Base-by-base conservation (phyloP, 495 filamentous ascomycete genomes). In the Aspergillus olivimuriae region DNA sequence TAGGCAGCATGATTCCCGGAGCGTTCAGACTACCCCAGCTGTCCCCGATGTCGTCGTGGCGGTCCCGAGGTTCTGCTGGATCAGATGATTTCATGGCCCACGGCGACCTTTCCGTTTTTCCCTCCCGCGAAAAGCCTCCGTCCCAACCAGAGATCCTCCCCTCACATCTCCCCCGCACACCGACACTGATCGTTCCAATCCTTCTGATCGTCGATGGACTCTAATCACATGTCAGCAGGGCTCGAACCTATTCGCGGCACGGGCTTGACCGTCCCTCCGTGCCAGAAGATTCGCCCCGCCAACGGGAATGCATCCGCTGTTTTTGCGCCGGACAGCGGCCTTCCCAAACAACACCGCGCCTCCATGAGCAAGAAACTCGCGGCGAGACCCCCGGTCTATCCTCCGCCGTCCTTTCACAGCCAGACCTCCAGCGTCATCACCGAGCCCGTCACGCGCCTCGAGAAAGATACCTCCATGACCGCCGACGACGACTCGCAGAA, bases 401-500 rank as follows among this genome's bases (percentile, higher is more conserved):
- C 56, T 23, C 41, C 41, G 53, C 51, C 63, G 37, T 61, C 65
- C 21, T 17, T 65, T 33, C 56, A 43, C 39, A 59, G 44, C 39
- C 60, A 62, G n/a, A 49, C 39, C n/a, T 60, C 63, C 32, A 58
- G 51, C 45, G 34, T 34, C 37, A 55, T 42, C 15, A 51, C 32
- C 18, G 63, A 65, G 32, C 36, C 50, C 1, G 43, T 44, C 21
- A 37, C 44, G 2, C 44, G 46, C 8, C 59, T 64, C 18, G 62
- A 63, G 0, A 53, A 52, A 10, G 67, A 65, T 12, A 46, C 51
- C 7, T 39, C 35, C 11, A 20, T 48, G 35, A 35, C 39, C 22
- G 35, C 51, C 16, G 62, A 66, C 10, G 60, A 66, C 16, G 66
- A 69, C 35, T 39, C 53, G 10, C 66, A 66, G 33, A 39, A 60